Percentiles rank a stretch among this genome's conserved stretches.
Conservation (phyloP, 164 flowering plant species). For the Vitis cinerea region DNA sequence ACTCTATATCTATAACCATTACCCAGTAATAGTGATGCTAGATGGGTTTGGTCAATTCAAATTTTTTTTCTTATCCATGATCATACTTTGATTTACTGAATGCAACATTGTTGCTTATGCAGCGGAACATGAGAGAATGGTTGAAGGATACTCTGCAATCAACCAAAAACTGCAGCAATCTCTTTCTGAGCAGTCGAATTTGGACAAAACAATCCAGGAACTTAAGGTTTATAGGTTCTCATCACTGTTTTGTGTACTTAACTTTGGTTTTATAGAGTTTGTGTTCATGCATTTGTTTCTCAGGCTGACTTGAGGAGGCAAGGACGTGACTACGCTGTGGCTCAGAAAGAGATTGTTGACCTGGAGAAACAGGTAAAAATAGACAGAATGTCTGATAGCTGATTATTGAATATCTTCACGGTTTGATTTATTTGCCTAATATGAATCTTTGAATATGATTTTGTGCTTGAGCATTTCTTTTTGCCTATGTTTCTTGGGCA, state of each 20-base stretch:
- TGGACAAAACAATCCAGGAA: conserved; percentile 57
- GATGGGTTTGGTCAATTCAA: background rate
- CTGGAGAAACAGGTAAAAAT: conserved; percentile 74
- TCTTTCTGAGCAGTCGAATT: conserved; percentile 50
- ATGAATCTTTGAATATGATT: too few species aligned
- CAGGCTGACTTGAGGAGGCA: conserved; percentile 79
- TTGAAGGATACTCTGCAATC: conserved; percentile 68
- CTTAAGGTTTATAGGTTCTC: conserved; percentile 48
- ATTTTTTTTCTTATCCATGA: background rate
- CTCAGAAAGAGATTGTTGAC: conserved; percentile 74
- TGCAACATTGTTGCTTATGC: conserved; percentile 13
- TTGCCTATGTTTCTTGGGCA: too few species aligned
- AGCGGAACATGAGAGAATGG: conserved; percentile 88
- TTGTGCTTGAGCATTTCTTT: too few species aligned
- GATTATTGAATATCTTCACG: background rate
- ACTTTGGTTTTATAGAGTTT: background rate
- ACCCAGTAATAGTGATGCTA: background rate
- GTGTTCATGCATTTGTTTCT: conserved; percentile 8
- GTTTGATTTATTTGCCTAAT: background rate
- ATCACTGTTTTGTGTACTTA: background rate
- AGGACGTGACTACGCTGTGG: conserved; percentile 62
- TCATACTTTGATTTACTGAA: background rate
- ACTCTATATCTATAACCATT: too few species aligned
- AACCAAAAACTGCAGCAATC: conserved; percentile 73
- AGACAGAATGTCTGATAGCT: background rate